A percentile compares a stretch with the other conserved stretches of the same genome.
Evolutionary conservation across 1,284 basidiomycete species (phyloP).

Genomic region (Leucoagaricus sp.): DNA sequence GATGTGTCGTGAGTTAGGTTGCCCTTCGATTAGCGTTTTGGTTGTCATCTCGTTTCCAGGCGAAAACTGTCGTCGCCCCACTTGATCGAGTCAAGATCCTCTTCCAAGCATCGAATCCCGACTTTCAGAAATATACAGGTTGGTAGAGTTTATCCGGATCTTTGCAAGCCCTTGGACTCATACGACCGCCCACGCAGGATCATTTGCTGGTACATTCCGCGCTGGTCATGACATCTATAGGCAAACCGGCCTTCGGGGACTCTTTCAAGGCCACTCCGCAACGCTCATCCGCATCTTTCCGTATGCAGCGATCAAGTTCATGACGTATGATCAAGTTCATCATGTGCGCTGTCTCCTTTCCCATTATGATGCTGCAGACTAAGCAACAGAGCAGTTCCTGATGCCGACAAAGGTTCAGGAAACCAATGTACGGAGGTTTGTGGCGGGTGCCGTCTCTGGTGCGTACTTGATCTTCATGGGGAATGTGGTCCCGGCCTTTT

Average conservation of each 20-base stretch:
- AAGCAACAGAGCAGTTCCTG: constrained; percentile 46
- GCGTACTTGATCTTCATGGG: constrained; percentile 20
- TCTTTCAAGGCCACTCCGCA: constrained; percentile 95
- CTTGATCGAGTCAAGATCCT: constrained; percentile 98
- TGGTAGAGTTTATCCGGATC: constrained; percentile 21
- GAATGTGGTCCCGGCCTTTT: not conserved
- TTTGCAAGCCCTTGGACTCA: constrained; percentile 5
- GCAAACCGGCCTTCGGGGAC: constrained; percentile 73
- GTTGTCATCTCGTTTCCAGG: constrained; percentile 47
- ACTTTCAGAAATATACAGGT: constrained; percentile 95
- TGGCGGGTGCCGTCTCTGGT: constrained; percentile 91
- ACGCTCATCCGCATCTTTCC: constrained; percentile 89
- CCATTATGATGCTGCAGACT: constrained; percentile 6
- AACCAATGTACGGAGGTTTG: constrained; percentile 83
- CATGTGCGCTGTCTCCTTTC: constrained; percentile 42
- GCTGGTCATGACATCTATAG: constrained; percentile 84
- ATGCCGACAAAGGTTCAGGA: constrained; percentile 85
- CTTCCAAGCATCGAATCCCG: constrained; percentile 96
- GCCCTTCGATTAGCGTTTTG: constrained; percentile 17
- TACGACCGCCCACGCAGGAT: constrained; percentile 47
- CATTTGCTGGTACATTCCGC: constrained; percentile 83
- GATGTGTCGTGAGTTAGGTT: constrained; percentile 77
- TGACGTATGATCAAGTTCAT: constrained; percentile 93
- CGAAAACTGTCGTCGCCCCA: constrained; percentile 96
- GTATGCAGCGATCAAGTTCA: constrained; percentile 97